Evolutionary conservation across 495 filamentous ascomycete genomes (phyloP), one percentile per base, ranked within the genome.

Genomic region (Trichoderma asperelloides): DNA sequence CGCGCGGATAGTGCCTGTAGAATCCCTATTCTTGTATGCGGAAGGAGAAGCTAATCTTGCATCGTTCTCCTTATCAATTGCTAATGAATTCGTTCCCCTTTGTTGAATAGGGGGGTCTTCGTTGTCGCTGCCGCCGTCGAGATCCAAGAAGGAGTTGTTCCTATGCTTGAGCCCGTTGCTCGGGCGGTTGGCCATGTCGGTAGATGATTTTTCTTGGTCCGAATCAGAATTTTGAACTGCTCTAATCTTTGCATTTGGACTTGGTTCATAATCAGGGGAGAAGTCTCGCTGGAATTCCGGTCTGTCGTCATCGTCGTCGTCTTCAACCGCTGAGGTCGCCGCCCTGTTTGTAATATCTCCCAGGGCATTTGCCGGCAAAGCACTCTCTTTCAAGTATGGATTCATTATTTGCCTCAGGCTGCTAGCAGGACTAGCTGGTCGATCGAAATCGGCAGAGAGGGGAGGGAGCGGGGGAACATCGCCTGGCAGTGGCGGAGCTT

Each of bases 321-420:
- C 37, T 65, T 30, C 39, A 5, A 16, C 64, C 16, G 13, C 64
- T 43, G n/a, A 12, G 40, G 30, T n/a, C 4, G 65, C 21, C 39
- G 45, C 25, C 43, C 21, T 30, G 9, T 55, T 65, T 6, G 55
- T 45, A 9, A 40, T 66, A 65, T 71, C 69, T 1, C 51, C 28
- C n/a, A 66, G 69, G 6, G 66, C 69, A 62, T 68, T 69, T 47
- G 64, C 65, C 5, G 76, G 43, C 66, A 40, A 70, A 45, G 76
- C 71, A 62, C 71, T 74, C 7, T 69, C 72, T 64, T 77, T 74
- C 28, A 97, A 78, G 71, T 91, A 97, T 51, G 92, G 92, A 74
- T 91, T 89, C 95, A 98, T 97, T 40, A 91, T 89, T 76, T 91
- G 83, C 41, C 91, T 86, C 71, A 98, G 79, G 74, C 93, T 97